Evolutionary conservation across 192 early-diverging fungal genomes (phyloP).

Genomic region (Coemansia sp.): DNA sequence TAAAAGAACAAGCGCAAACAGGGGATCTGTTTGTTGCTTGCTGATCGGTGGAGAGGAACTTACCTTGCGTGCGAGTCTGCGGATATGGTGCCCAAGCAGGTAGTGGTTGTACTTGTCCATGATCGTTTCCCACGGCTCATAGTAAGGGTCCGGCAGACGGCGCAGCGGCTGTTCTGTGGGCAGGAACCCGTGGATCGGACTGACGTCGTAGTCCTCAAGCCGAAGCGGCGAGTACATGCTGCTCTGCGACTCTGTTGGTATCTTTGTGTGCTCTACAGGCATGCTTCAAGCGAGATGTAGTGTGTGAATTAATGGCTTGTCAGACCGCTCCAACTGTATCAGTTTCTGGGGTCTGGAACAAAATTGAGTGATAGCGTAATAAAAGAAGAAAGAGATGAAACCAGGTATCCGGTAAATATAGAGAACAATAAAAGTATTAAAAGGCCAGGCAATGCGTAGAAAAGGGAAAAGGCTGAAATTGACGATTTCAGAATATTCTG

Average conservation of each 20-base stretch:
- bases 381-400: neutral
- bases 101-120: slow-evolving; percentile 77
- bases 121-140: slow-evolving; percentile 82
- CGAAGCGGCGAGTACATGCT: slow-evolving; percentile 32
- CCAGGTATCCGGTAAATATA: neutral
- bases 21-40: neutral
- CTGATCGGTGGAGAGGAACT: slow-evolving; percentile 6
- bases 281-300: neutral
- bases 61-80: slow-evolving; percentile 70
- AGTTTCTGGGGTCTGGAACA: neutral
- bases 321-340: neutral
- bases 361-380: neutral
- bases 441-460: neutral
- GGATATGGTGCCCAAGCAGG: slow-evolving; percentile 67
- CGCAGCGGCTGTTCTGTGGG: slow-evolving; percentile 74
- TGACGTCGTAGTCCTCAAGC: slow-evolving; percentile 82
- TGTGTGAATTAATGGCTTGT: too few relatives aligned
- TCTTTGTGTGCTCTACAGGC: slow-evolving; percentile 1
- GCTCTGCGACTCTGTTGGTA: neutral
- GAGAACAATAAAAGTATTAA: neutral
- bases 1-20: neutral
- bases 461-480: too few relatives aligned
- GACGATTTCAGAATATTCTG: too few relatives aligned
- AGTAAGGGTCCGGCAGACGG: slow-evolving; percentile 74
- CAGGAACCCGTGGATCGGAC: slow-evolving; percentile 81